Base-by-base conservation (phyloP, 2,329 filamentous ascomycete genomes). In the Chrysosporium queenslandicum region DNA sequence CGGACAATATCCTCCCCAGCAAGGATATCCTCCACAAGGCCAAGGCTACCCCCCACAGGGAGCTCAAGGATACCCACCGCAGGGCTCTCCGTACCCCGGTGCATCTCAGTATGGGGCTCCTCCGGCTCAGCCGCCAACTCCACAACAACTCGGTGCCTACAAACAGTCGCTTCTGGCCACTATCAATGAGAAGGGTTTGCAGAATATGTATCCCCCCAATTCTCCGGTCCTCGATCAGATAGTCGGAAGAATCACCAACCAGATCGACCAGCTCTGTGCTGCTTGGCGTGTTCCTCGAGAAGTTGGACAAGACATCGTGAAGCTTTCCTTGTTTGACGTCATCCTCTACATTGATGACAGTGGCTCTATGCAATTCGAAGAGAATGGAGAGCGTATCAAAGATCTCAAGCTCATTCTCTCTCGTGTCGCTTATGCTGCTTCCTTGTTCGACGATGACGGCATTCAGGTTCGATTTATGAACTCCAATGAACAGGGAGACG, bases 381-480 rank as follows among this genome's bases (percentile, higher is more conserved):
- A 85, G 63, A 75, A 78, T 53, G 82, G 81, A 40, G 75, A 80
- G 60, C 79, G 82, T 55, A 83, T 85, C 68, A 77, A 81, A 57
- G 81, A 85, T 58, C 69, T 86, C 58, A 77, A 77, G 62, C 72
- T 83, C 58, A 83, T 85, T 59, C 66, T 86, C 57, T 73, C 77
- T 46, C 77, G 79, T 47, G 80, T 83, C 49, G 77, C 81, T 18
- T 82, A 76, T 53, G 81, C 81, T 6, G 79, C 81, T 2, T 81
- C 80, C 2, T 74, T 84, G n/a, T 86, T 86, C 60, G 82, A 86
- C 57, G 72, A 80, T 30, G 82, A 86, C 60, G 82, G 82, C 39
- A 82, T 86, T 56, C 77, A 77, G 25, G 69, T 85, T 36, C 80
- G 82, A 42, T 85, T 85, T 72, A 85, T 86, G 82, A 85, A 86